Percentiles rank a stretch among this genome's conserved stretches.
phyloP scores from a whole-genome alignment of 2,329 filamentous ascomycete genomes.

The Coniochaeta ligniaria region DNA sequence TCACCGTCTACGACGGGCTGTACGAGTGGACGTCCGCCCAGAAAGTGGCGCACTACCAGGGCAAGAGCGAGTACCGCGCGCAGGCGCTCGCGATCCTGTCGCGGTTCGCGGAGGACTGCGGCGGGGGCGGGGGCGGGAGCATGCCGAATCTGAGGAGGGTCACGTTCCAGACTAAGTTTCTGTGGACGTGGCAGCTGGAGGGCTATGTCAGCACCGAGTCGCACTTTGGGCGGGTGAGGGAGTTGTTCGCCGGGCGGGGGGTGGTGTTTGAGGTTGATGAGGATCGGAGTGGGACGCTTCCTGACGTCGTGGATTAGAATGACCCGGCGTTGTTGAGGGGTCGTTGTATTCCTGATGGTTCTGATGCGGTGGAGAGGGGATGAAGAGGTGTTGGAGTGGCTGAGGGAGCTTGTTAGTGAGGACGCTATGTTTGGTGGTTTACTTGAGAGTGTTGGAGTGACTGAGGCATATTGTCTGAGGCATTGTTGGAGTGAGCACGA shows the following conservation, averaged over 20 bases:
- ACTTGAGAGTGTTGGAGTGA: too few species aligned
- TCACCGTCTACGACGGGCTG: conserved; percentile 8
- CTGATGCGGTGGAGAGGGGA: too few species aligned
- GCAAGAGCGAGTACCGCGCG: conserved; percentile 10
- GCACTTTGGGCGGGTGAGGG: not conserved
- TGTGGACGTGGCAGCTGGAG: conserved; percentile 15
- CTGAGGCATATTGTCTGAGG: too few species aligned
- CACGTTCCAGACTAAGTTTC: conserved; percentile 13
- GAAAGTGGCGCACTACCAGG: conserved; percentile 12
- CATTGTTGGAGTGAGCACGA: too few species aligned
- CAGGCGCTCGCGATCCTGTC: conserved; percentile 11
- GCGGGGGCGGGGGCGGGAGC: conserved; percentile 5
- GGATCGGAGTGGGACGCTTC: conserved; percentile 5
- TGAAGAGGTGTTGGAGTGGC: too few species aligned
- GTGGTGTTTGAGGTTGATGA: conserved; percentile 14
- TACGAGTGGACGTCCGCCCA: conserved; percentile 8
- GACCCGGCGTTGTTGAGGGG: not conserved
- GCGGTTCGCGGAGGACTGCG: conserved; percentile 10
- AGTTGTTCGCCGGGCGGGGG: conserved; percentile 10
- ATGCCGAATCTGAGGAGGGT: conserved; percentile 12
- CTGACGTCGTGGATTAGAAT: not conserved
- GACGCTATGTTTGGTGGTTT: too few species aligned
- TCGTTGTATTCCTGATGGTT: not conserved
- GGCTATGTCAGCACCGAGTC: conserved; percentile 1
- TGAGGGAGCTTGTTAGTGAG: too few species aligned